phyloP scores from a whole-genome alignment of 257 asterid genomes.

The Solanum chiquidenum region DNA sequence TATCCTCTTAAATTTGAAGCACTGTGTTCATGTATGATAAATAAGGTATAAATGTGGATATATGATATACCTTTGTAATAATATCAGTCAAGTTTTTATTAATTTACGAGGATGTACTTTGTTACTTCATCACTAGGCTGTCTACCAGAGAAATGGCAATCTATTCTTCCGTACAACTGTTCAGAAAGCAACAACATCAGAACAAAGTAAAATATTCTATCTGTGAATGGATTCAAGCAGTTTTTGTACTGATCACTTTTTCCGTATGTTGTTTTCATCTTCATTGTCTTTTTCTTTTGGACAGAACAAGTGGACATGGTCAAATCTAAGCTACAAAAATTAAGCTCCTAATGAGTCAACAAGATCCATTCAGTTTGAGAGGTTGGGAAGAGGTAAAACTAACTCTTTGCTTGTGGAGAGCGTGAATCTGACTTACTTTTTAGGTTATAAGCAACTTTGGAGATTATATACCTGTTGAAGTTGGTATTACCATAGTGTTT shows the following conservation, averaged over 20 bases:
- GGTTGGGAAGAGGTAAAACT: background rate
- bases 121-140: constrained; percentile 27
- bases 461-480: background rate
- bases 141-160: constrained; percentile 70
- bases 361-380: background rate
- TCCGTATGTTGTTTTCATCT: background rate
- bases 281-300: background rate
- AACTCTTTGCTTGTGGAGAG: background rate
- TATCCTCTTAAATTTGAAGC: background rate
- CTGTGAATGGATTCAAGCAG: background rate
- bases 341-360: constrained; percentile 21
- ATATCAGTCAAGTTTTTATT: background rate
- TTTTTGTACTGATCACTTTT: background rate
- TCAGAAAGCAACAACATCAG: constrained; percentile 49
- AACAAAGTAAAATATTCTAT: constrained; percentile 47
- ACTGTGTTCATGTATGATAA: background rate
- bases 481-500: background rate
- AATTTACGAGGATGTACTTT: background rate
- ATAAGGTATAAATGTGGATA: background rate
- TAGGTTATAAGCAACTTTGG: background rate
- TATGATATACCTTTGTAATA: background rate
- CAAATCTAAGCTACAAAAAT: constrained; percentile 44
- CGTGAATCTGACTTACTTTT: background rate
- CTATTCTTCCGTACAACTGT: constrained; percentile 54
- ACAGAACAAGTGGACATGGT: constrained; percentile 62